Base-by-base conservation (phyloP, 331 rosid species). In the Rosa hybrid region DNA sequence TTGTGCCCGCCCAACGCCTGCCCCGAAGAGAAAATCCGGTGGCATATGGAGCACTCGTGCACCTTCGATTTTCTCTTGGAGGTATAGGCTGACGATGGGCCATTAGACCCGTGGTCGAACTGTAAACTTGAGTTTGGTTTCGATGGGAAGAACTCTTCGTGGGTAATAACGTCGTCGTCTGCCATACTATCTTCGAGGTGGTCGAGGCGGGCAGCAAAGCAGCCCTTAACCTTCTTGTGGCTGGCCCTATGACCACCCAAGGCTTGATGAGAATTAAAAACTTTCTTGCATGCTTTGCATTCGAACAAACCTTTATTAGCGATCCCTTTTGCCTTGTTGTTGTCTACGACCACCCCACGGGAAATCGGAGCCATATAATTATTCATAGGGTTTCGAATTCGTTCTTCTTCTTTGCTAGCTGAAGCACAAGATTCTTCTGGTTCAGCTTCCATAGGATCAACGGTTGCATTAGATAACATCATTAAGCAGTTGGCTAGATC, bases 1-100 rank as follows among this genome's bases (percentile, higher is more conserved):
- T 96, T 93, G 80, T 96, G 99, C 0, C 99, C 99, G 0, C 99
- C 98, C 77, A 96, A 62, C 0, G 99, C 97, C 81, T 96, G 99
- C 23, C 98, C 99, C 0, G 98, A 91, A 5, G 99, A 90, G 87
- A 96, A 96, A 50, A 92, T 81, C 54, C 98, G 84, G 78, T 93
- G 97, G 46, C 99, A 96, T 72, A 96, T 96, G 4, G 99, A 93
- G n/a, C 99, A 96, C 75, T 93, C 98, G 2, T 96, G 99, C 0
- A 96, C 91, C 83, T 93, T 96, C 0, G 97, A 75, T 80, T 87
- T 91, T 34, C 83, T 88, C 74, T 93, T 95, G 0, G 98, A 91
- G 0, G 91, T 80, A 1, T 94, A 81, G 1, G 84, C 91, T 60
- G 72, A 41, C 1, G 82, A 74, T 3, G 86, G 75, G 30, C 84